These are phyloP conservation scores for Gaeumannomyces tritici DNA, from an alignment of 2,329 filamentous ascomycete species.

Conservation along the genomic window DNA sequence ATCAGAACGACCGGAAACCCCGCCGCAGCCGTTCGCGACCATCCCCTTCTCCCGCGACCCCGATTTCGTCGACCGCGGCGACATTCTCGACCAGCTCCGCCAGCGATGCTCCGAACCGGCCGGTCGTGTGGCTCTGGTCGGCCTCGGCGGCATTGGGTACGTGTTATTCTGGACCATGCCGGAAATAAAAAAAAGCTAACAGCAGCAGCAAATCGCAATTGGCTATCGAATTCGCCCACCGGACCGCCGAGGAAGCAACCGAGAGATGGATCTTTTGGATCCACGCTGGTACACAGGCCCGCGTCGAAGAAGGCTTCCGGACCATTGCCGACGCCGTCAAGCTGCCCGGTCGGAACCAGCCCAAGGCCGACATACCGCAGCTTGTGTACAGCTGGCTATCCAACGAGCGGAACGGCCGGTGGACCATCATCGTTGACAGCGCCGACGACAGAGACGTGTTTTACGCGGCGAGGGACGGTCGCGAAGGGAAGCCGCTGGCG, in stretches of 20 bases:
- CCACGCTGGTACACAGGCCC: constrained; percentile 17
- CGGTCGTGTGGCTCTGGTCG: too few species aligned
- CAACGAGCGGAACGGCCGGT: constrained; percentile 16
- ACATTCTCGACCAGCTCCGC: too few species aligned
- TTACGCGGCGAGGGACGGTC: constrained; percentile 1
- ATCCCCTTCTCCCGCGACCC: too few species aligned
- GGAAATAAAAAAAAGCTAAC: neutral
- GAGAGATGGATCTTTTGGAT: constrained; percentile 23
- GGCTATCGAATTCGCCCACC: constrained; percentile 6
- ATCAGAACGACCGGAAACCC: too few species aligned
- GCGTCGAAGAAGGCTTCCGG: constrained; percentile 21
- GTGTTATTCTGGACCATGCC: neutral
- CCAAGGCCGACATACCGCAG: constrained; percentile 12
- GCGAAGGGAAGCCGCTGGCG: neutral
- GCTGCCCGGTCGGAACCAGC: constrained; percentile 15
- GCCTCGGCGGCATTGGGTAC: too few species aligned
- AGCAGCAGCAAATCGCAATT: constrained; percentile 7
- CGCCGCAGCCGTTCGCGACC: too few species aligned
- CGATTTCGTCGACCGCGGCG: too few species aligned
- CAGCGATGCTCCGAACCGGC: too few species aligned
- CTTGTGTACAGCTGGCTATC: constrained; percentile 22
- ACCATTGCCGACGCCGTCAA: constrained; percentile 19
- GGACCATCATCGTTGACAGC: constrained; percentile 27
- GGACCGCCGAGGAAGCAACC: constrained; percentile 3
- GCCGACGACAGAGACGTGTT: constrained; percentile 22